Conservation (phyloP, 768 basidiomycete species). For the Agaricus blazei region DNA sequence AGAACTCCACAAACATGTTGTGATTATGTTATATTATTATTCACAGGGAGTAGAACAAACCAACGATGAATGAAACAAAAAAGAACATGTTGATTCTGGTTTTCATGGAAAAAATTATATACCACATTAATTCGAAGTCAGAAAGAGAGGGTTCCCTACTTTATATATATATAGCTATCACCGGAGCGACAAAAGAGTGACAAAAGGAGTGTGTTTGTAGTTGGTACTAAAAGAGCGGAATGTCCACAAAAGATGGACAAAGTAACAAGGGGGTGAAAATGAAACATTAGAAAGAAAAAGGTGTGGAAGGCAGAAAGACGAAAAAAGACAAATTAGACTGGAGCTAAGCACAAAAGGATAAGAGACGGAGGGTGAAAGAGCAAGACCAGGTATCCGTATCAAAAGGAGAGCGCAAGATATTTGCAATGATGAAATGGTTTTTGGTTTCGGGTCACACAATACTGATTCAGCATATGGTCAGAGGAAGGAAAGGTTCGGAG, state of each 20-base stretch:
- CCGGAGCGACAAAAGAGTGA: background rate
- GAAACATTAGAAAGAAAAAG: background rate
- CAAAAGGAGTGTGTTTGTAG: conserved; percentile 2
- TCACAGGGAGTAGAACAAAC: no score
- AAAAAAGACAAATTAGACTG: background rate
- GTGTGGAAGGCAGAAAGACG: background rate
- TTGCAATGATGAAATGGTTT: background rate
- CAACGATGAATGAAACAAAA: no score
- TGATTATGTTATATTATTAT: no score
- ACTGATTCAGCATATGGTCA: conserved; percentile 1
- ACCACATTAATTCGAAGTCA: conserved; percentile 5
- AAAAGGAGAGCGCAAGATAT: background rate
- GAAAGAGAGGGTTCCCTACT: background rate
- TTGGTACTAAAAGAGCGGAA: conserved; percentile 6
- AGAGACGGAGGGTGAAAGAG: background rate
- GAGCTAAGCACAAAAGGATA: background rate
- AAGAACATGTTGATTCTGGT: no score
- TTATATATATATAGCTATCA: background rate
- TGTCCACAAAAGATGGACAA: conserved; percentile 2
- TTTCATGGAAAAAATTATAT: background rate
- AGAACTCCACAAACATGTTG: no score
- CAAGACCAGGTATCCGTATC: background rate
- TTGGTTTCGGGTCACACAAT: background rate
- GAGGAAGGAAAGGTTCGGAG: conserved; percentile 4
- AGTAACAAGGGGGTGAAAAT: background rate